phyloP scores from a whole-genome alignment of 257 asterid genomes.

The Gardenia jasminoides region DNA sequence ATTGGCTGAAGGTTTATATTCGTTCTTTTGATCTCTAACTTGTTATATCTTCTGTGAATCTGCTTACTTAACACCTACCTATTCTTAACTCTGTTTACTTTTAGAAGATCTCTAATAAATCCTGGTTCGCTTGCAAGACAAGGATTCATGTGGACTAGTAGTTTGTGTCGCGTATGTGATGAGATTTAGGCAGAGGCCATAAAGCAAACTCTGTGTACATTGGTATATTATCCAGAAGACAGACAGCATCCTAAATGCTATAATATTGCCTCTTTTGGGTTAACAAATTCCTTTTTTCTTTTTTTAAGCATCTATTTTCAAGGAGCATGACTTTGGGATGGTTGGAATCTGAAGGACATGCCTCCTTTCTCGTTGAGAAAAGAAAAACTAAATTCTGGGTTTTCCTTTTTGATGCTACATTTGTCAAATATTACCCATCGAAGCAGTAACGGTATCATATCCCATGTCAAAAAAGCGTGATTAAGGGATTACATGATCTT shows the following conservation, averaged over 20 bases:
- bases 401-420: neutral
- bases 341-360: neutral
- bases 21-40: neutral
- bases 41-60: neutral
- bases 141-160: neutral
- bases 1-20: slow-evolving; percentile 39
- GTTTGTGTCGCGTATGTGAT: too few species aligned
- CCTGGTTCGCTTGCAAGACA: neutral
- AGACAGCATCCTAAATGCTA: neutral
- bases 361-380: neutral
- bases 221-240: neutral
- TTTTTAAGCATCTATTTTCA: neutral
- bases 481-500: neutral
- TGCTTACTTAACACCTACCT: neutral
- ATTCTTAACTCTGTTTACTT: neutral
- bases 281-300: neutral
- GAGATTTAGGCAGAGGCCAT: neutral
- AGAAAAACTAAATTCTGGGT: neutral
- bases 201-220: neutral
- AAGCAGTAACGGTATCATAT: neutral
- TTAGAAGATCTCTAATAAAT: neutral
- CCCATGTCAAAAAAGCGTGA: neutral
- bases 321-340: neutral
- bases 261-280: neutral
- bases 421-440: neutral